Evolutionary conservation across 1,284 basidiomycete species (phyloP).

Genomic region (Fomitopsis palustris): DNA sequence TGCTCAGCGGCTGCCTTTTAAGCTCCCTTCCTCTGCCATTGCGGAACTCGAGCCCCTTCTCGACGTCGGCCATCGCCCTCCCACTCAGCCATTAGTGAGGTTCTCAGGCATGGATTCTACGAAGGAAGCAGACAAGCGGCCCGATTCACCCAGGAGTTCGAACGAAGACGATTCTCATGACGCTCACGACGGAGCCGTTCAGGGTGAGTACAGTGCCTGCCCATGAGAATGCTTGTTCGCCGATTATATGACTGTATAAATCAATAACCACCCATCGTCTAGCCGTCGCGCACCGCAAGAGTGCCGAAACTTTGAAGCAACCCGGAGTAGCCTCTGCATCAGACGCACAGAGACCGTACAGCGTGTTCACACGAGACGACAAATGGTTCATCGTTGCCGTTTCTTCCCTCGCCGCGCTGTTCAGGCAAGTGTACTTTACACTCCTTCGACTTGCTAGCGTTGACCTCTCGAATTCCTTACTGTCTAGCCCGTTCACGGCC

Average conservation of each 20-base stretch:
- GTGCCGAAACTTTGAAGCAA: background rate
- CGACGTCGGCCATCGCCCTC: background rate
- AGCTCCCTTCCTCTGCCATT: background rate
- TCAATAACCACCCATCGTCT: background rate
- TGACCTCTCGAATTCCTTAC: background rate
- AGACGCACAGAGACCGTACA: constrained; percentile 40
- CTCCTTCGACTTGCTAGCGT: background rate
- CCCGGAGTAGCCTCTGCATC: background rate
- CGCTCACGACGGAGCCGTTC: background rate
- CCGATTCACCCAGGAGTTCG: background rate
- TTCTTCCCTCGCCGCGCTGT: constrained; percentile 53
- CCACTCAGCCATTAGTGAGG: background rate
- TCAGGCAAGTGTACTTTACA: constrained; percentile 43
- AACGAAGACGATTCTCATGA: background rate
- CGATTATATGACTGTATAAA: background rate
- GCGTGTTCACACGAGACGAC: constrained; percentile 51
- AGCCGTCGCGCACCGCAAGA: background rate
- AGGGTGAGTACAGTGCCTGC: background rate
- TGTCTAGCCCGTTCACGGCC: constrained; percentile 60
- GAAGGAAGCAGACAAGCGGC: background rate
- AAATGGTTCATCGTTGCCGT: constrained; percentile 68
- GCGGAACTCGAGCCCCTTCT: background rate
- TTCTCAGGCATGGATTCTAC: background rate
- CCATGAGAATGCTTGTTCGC: background rate
- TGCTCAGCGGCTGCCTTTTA: background rate